phyloP scores from a whole-genome alignment of 106 monocot species.

The Dendrobium chrysotoxum region DNA sequence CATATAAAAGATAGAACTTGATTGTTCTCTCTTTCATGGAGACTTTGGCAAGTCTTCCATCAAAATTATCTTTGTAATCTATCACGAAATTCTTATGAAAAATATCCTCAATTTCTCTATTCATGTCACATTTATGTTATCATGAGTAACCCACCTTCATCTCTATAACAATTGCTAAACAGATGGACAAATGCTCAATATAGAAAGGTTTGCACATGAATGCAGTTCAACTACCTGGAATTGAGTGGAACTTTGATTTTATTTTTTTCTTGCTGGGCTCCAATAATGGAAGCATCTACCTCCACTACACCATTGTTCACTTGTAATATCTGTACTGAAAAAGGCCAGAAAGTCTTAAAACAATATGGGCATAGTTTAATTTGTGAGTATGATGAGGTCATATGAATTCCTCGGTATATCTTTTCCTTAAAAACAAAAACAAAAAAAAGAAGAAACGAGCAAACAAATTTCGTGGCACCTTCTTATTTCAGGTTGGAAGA shows the following conservation, averaged over 20 bases:
- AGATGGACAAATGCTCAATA: background rate
- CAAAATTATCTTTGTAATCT: too few relatives aligned
- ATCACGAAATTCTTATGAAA: too few relatives aligned
- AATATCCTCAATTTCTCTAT: too few relatives aligned
- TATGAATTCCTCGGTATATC: background rate
- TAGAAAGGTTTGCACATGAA: background rate
- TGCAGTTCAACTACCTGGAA: conserved; percentile 56
- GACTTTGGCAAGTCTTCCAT: too few relatives aligned
- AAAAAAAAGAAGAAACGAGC: background rate
- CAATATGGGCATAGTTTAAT: background rate
- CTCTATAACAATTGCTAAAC: background rate
- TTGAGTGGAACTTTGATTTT: conserved; percentile 91
- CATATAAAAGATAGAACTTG: too few relatives aligned
- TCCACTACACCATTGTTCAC: conserved; percentile 88
- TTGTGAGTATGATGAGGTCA: background rate
- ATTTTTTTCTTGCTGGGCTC: conserved; percentile 80
- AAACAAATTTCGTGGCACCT: background rate
- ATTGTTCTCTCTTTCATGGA: too few relatives aligned
- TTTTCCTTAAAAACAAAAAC: background rate
- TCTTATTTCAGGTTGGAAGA: background rate
- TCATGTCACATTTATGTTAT: too few relatives aligned
- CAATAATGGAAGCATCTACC: conserved; percentile 79
- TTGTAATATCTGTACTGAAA: conserved; percentile 67
- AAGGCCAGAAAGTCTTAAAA: conserved; percentile 8
- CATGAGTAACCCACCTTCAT: too few relatives aligned